Evolutionary conservation across 345 rosid species (phyloP), one percentile per base, ranked within the genome.

Genomic region (Lumnitzera racemosa): DNA sequence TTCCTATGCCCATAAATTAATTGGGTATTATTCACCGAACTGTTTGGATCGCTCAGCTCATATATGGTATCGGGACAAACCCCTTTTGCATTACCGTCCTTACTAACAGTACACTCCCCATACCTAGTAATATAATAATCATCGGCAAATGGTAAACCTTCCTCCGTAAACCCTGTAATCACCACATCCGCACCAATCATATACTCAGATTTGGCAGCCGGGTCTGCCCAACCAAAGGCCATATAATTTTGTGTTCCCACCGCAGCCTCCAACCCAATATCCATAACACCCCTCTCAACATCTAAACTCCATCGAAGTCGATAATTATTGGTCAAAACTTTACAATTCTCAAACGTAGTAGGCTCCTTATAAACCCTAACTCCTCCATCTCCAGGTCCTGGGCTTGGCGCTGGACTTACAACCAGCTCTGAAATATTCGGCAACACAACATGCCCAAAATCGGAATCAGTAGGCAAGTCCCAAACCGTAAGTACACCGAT

Each of bases 151-250:
- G 97, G 95, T 69, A 67, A 65, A 9, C 96, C 96, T 27, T 86
- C 86, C 53, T 83, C 91, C 0, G 84, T 83, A 58, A 90, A 77
- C 57, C 95, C 96, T 0, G 92, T 64, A 67, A 94, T 81, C 13
- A 75, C 87, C 58, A 94, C 94, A 64, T 94, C 99, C 56, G 90
- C 91, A 25, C 87, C 81, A 2, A 78, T 50, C 97, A 90, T 94
- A 41, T 79, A 63, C 47, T 75, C 88, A 0, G 72, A 61, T 2
- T 74, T 67, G 17, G 82, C 53, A 12, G 74, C 73, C 12, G 86
- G 90, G 52, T 74, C 69, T 0, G 97, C 95, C 97, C 96, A 94
- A 53, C 97, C 99, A 46, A 94, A 94, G 1, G 96, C 96, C 97
- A 94, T 82, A 70, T 94, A 94, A 65, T 83, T 84, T 72, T 76